These are phyloP conservation scores for Xanthoconium purpureum DNA, from an alignment of 768 basidiomycete genomes.

Conservation along the genomic window DNA sequence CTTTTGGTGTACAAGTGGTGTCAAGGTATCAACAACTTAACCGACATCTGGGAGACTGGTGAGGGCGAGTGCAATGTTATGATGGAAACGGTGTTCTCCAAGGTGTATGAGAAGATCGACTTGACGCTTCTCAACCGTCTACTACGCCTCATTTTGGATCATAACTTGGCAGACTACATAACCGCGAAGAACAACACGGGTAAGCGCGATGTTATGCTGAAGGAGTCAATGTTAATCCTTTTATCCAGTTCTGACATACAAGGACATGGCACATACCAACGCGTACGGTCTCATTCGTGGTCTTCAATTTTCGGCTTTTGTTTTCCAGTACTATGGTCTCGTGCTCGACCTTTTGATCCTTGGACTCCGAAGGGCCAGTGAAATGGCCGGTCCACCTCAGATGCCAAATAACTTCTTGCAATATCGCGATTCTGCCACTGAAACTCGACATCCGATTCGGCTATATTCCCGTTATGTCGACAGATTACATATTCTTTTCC, in stretches of 20 bases:
- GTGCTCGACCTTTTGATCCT: conserved; percentile 94
- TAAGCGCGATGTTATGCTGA: conserved; percentile 21
- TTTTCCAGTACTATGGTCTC: conserved; percentile 98
- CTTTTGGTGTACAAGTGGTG: conserved; percentile 99
- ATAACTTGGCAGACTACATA: conserved; percentile 98
- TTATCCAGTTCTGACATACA: conserved; percentile 72
- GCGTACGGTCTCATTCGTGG: conserved; percentile 97
- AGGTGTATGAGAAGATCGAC: conserved; percentile 99
- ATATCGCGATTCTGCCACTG: conserved; percentile 91
- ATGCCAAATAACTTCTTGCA: conserved; percentile 99
- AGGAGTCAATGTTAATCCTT: neutral
- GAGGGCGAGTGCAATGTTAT: conserved; percentile 98
- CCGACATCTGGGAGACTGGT: conserved; percentile 96
- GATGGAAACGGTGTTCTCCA: conserved; percentile 97
- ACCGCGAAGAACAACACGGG: conserved; percentile 98
- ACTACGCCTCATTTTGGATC: conserved; percentile 93
- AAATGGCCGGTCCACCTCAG: conserved; percentile 98
- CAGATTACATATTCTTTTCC: conserved; percentile 91
- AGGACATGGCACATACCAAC: conserved; percentile 98
- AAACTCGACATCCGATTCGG: conserved; percentile 96
- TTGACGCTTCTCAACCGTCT: conserved; percentile 93
- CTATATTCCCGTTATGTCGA: conserved; percentile 98
- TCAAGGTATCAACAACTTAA: conserved; percentile 98
- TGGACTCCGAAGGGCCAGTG: conserved; percentile 95
- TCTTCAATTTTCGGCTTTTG: conserved; percentile 96